Conservation (phyloP, 1,139 yeast genomes). For the Chernovozyma aurita region DNA sequence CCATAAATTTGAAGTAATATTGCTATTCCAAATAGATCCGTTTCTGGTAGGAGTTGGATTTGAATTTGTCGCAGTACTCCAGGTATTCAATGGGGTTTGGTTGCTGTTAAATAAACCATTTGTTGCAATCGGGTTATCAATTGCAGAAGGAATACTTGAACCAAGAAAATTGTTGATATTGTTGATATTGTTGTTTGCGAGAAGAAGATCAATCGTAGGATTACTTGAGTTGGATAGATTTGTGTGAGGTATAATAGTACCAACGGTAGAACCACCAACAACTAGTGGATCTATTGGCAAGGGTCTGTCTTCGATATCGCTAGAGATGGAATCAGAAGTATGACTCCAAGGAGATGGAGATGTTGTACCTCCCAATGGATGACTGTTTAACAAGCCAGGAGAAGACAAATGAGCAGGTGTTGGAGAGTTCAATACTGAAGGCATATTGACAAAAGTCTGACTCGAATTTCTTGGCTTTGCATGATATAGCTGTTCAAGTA, state of each 20-base stretch:
- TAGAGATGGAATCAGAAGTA: not conserved
- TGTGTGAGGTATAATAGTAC: too few relatives aligned
- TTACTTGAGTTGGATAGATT: not conserved
- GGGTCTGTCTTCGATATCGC: not conserved
- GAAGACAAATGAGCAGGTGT: not conserved
- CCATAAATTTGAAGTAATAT: slow-evolving; percentile 6
- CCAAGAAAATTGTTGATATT: slow-evolving; percentile 1
- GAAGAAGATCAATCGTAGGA: not conserved
- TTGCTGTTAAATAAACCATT: not conserved
- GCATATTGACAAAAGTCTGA: not conserved
- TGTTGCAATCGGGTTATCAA: not conserved
- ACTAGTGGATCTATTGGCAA: not conserved
- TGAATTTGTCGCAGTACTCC: slow-evolving; percentile 13
- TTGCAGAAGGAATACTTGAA: slow-evolving; percentile 3
- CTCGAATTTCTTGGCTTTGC: slow-evolving; percentile 22
- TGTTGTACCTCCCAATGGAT: not conserved
- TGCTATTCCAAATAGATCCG: slow-evolving; percentile 31
- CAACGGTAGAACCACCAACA: not conserved
- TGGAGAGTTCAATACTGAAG: not conserved
- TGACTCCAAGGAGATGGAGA: not conserved
- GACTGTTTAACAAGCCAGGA: not conserved
- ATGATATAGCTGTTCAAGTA: slow-evolving; percentile 32
- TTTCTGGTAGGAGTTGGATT: slow-evolving; percentile 16
- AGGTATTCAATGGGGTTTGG: slow-evolving; percentile 6
- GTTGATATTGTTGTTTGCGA: not conserved